Conservation (phyloP, 331 rosid genomes). For the Pyrus hybrid region DNA sequence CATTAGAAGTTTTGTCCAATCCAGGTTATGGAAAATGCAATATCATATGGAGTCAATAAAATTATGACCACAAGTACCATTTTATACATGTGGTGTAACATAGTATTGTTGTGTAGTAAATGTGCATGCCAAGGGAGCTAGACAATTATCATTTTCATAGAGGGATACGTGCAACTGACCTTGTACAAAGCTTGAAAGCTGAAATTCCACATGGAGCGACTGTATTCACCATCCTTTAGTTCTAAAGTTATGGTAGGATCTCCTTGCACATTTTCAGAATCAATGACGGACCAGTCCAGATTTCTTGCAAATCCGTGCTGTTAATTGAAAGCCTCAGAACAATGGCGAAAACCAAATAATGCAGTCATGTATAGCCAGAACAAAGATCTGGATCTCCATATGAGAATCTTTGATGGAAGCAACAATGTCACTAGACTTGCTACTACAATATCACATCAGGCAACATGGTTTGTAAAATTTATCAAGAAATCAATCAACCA, state of each 20-base stretch:
- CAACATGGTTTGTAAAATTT: neutral
- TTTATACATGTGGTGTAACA: neutral
- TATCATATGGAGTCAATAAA: neutral
- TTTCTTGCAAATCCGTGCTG: constrained; percentile 94
- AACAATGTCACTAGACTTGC: neutral
- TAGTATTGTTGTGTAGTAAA: neutral
- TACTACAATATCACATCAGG: neutral
- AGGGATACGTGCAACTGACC: constrained; percentile 27
- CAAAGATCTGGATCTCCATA: neutral
- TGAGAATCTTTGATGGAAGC: neutral
- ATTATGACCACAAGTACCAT: neutral
- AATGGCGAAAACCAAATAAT: neutral
- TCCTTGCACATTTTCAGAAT: constrained; percentile 69
- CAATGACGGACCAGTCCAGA: constrained; percentile 70
- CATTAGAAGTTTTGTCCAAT: neutral
- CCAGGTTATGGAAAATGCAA: neutral
- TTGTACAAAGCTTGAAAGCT: constrained; percentile 81
- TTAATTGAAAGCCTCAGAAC: constrained; percentile 11
- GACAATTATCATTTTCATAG: neutral
- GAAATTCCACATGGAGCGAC: constrained; percentile 89
- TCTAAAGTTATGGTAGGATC: constrained; percentile 62
- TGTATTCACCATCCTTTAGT: constrained; percentile 71
- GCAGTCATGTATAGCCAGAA: neutral
- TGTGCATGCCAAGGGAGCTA: neutral
- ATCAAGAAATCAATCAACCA: neutral